Evolutionary conservation across 202 grass and related monocot species (phyloP).

Genomic region (Setaria viridis): DNA sequence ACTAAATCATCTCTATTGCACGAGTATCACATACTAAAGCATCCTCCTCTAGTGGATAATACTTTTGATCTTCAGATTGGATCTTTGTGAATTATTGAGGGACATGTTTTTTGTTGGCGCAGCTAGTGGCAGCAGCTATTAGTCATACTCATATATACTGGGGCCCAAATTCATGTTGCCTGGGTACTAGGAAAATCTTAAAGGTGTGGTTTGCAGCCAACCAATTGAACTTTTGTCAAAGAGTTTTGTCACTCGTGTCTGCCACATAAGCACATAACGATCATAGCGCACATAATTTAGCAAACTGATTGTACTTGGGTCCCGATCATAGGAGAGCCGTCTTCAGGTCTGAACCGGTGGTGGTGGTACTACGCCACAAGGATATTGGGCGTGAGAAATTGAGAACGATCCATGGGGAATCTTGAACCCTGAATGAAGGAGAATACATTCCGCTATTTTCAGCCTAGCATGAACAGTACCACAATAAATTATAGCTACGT

Average conservation of each 20-base stretch:
- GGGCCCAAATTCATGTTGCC: not conserved
- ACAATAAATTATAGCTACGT: not conserved
- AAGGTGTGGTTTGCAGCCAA: not conserved
- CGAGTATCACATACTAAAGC: not conserved
- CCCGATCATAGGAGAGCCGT: not conserved
- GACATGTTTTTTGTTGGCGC: not conserved
- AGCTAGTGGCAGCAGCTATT: not conserved
- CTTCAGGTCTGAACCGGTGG: constrained; percentile 9
- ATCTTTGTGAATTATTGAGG: constrained; percentile 42
- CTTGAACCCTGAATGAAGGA: constrained; percentile 1
- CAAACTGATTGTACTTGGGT: constrained; percentile 1
- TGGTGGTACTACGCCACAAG: no score
- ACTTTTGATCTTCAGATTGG: constrained; percentile 26
- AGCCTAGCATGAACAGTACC: not conserved
- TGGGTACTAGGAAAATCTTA: not conserved
- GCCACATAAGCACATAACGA: not conserved
- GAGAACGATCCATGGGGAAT: not conserved
- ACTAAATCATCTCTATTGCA: not conserved
- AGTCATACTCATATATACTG: not conserved
- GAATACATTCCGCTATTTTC: not conserved
- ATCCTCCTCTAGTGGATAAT: constrained; percentile 4
- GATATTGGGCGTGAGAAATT: no score
- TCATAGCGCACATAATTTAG: not conserved
- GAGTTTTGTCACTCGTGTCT: not conserved
- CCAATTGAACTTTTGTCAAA: not conserved